Base-by-base conservation (phyloP, 2,329 filamentous ascomycete species). In the Diaporthe ilicicola region DNA sequence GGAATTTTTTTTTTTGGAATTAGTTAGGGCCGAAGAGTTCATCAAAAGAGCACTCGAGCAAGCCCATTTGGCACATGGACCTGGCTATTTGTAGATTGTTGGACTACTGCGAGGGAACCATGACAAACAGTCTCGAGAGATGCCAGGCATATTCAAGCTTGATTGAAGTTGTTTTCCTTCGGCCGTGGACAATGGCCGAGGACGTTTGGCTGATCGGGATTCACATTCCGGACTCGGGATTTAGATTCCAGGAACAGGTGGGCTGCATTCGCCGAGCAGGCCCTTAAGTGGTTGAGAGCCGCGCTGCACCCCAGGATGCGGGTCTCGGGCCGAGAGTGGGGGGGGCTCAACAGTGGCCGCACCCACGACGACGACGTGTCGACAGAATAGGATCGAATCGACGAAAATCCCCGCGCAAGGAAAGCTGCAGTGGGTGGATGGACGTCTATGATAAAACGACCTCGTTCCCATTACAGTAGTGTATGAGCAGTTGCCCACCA, bases 301-400 rank as follows among this genome's bases (percentile, higher is more conserved):
- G 42, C 59, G 32, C 19, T 19, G 32, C 59, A 34, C 59, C 59
- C 59, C 59, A 42, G 42, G 46, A 62, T 48, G 12, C 42, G 19
- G 29, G 27, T 12, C 27, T 34, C 59, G 59, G 59, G 59, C 59
- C 59, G 42, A 48, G 59, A 34, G 59, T 62, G 59, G 59, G 32
- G 42, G 22, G 5, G 1, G 22, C 24, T 22, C 19, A 22, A 10
- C 17, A 19, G 13, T 29, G 44, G 42, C 59, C 34, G 15, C 24
- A 46, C 44, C 19, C 46, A 46, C 56, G 34, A 13, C 48, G 17
- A 29, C 27, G 3, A 34, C 32, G 8, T 62, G 42, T 48, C 15
- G 59, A 62, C 27, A 24, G 39, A 48, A 62, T 22, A 32, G 56
- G 39, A 42, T 24, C 59, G 24, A 34, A 62, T 62, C 59, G 42